A percentile compares a stretch with the other conserved stretches of the same genome.
phyloP scores from a whole-genome alignment of 78 protist species.

The Dictyostelium purpureum region DNA sequence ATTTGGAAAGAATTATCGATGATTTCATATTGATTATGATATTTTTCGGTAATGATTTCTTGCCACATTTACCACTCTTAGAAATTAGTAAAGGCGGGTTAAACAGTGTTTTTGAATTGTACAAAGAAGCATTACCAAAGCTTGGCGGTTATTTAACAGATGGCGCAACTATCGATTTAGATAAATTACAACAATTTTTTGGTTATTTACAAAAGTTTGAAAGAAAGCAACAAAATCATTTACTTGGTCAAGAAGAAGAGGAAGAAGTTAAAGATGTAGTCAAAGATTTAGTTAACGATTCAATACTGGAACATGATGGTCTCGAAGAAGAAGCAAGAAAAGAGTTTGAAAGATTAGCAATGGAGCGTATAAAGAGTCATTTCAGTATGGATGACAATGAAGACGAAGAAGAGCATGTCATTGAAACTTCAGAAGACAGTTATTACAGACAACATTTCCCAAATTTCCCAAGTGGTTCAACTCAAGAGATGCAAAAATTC shows the following conservation, averaged over 20 bases:
- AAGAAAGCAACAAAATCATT: slow-evolving; percentile 1
- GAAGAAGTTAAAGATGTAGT: neutral
- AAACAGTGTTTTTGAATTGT: slow-evolving; percentile 87
- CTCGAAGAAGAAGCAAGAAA: slow-evolving; percentile 18
- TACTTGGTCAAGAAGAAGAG: neutral
- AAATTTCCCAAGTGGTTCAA: slow-evolving; percentile 25
- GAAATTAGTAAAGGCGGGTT: slow-evolving; percentile 96
- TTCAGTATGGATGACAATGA: neutral
- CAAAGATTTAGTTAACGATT: neutral
- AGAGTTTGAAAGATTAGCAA: slow-evolving; percentile 19
- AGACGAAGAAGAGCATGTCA: neutral
- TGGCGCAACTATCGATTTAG: slow-evolving; percentile 81
- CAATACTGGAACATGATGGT: neutral
- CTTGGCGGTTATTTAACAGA: slow-evolving; percentile 92
- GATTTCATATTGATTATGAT: slow-evolving; percentile 96
- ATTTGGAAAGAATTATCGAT: slow-evolving; percentile 96
- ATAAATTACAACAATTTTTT: slow-evolving; percentile 64
- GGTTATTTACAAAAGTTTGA: slow-evolving; percentile 59
- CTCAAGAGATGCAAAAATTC: neutral
- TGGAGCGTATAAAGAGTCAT: slow-evolving; percentile 35
- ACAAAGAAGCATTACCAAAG: slow-evolving; percentile 64
- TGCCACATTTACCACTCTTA: slow-evolving; percentile 98
- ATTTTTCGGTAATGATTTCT: slow-evolving; percentile 99
- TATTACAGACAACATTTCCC: slow-evolving; percentile 53
- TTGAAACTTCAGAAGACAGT: neutral